Conservation (phyloP, 2,329 filamentous ascomycete genomes). For the Penicillium sp. region DNA sequence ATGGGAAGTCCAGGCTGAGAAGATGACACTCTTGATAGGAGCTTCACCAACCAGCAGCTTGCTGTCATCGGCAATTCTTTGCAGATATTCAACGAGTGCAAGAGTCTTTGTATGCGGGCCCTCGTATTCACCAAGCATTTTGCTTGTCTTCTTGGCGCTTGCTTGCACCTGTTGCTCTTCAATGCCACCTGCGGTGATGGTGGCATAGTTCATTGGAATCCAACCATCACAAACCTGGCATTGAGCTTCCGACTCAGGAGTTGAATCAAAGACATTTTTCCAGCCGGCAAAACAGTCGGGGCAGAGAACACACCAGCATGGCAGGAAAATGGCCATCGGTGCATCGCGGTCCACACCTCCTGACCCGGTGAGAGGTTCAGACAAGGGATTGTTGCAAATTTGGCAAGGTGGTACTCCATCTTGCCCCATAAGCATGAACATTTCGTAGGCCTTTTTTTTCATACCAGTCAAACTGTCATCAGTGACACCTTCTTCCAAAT, state of each 20-base stretch:
- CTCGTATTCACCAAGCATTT: slow-evolving; percentile 65
- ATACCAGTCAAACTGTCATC: slow-evolving; percentile 57
- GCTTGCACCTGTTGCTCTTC: slow-evolving; percentile 54
- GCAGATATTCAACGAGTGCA: slow-evolving; percentile 73
- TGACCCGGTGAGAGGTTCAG: slow-evolving; percentile 51
- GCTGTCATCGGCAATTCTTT: slow-evolving; percentile 60
- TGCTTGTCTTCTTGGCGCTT: slow-evolving; percentile 51
- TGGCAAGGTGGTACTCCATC: slow-evolving; percentile 73
- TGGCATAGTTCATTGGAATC: slow-evolving; percentile 64
- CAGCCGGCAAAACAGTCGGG: slow-evolving; percentile 65
- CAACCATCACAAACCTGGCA: slow-evolving; percentile 69
- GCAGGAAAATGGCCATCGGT: slow-evolving; percentile 71
- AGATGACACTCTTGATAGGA: slow-evolving; percentile 89
- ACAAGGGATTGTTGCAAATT: slow-evolving; percentile 65
- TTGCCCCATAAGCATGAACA: slow-evolving; percentile 79
- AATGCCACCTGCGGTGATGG: slow-evolving; percentile 61
- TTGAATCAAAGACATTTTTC: slow-evolving; percentile 51
- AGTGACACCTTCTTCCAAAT: slow-evolving; percentile 72
- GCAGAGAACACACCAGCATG: slow-evolving; percentile 85
- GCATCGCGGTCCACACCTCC: slow-evolving; percentile 49
- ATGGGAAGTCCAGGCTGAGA: slow-evolving; percentile 94
- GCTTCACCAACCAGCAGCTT: slow-evolving; percentile 56
- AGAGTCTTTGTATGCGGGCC: slow-evolving; percentile 92
- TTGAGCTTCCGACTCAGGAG: slow-evolving; percentile 48
- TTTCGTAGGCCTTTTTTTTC: slow-evolving; percentile 75